Evolutionary conservation across 495 filamentous ascomycete genomes (phyloP), one percentile per base, ranked within the genome.

Genomic region (Achaetomiella virescens): DNA sequence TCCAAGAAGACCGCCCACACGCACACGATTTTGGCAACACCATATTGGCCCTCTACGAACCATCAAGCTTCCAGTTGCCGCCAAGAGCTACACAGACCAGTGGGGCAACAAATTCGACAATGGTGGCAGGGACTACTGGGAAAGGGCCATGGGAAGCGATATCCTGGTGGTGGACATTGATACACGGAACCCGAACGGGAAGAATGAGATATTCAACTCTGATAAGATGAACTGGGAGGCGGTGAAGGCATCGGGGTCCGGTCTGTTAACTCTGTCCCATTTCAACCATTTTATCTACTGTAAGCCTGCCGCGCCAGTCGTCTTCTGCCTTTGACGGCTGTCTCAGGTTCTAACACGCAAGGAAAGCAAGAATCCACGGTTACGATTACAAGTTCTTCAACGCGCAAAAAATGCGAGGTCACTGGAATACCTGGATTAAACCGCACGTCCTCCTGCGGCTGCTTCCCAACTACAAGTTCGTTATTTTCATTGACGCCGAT

Each of bases 351-450:
- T 42, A n/a, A 42, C 38, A 12, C 48, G 2, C 36, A 6, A n/a
- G n/a, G n/a, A 6, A 35, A 50, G 73, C 74, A n/a, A 63, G 51
- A 51, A 69, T 76, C 25, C 74, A 76, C 57, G 71, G 71, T 46
- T 76, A 76, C 66, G 72, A 75, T 53, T 76, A 76, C 64, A 68
- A 72, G 51, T 67, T 73, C 48, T 63, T 73, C 50, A 64, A 62
- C 21, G 57, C 65, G 5, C 62, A 60, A 46, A 62, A 60, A 41
- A 38, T 50, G 6, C 17, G 38, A 14, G 48, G 33, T 31, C 48
- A 37, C 33, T 36, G 18, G 15, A 57, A 61, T 29, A 73, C 71
- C 21, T 76, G 74, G 74, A 62, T 65, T 43, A 75, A 75, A 58
- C 66, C 72, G n/a, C 59, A 67, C 24, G 65, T 64, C 27, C 68